Conservation (phyloP, 768 basidiomycete species). For the Tulasnella sp. region DNA sequence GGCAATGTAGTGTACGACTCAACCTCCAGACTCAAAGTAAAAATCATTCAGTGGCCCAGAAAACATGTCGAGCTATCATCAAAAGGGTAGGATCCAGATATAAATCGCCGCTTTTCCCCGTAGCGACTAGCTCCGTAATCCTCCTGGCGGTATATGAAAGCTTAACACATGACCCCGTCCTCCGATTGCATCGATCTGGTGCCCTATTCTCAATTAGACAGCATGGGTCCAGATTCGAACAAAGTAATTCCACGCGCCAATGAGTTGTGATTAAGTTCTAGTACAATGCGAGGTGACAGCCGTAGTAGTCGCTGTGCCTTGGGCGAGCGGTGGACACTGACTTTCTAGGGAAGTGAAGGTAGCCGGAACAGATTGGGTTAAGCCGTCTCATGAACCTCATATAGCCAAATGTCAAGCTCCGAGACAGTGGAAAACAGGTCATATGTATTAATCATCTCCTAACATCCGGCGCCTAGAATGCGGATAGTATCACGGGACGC, state of each 20-base stretch:
- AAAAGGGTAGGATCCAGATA: background rate
- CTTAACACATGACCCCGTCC: background rate
- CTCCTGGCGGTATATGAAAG: background rate
- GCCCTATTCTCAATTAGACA: background rate
- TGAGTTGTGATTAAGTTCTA: background rate
- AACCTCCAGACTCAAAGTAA: background rate
- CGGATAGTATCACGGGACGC: slow-evolving; percentile 15
- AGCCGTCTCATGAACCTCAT: background rate
- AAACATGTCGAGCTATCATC: background rate
- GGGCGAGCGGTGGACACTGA: background rate
- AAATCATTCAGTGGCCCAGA: background rate
- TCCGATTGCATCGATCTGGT: background rate
- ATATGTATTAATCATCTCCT: slow-evolving; percentile 45
- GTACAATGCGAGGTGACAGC: background rate
- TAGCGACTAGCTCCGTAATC: background rate
- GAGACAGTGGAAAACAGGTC: background rate
- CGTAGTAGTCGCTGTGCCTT: background rate
- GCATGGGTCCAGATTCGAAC: background rate
- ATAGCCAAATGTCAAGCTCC: background rate
- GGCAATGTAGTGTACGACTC: background rate
- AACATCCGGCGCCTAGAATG: slow-evolving; percentile 58
- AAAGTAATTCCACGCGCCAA: background rate
- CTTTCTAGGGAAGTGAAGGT: background rate
- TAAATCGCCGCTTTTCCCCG: background rate
- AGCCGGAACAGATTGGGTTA: background rate